Base-by-base conservation (phyloP, 2,329 filamentous ascomycete species). In the Cordyceps fumosorosea region DNA sequence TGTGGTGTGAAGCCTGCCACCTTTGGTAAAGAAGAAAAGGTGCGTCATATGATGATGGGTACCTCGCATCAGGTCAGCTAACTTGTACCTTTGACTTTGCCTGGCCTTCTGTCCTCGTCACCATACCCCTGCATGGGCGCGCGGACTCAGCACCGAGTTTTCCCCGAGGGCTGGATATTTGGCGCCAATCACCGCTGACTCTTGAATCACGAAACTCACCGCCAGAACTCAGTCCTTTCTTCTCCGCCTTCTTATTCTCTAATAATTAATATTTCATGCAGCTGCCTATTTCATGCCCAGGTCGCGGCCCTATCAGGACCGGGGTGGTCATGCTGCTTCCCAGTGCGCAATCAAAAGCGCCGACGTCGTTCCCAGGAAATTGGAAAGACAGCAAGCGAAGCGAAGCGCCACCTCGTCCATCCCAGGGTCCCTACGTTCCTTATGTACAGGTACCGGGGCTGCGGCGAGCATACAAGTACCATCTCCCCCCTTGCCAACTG, bases 151-250 rank as follows among this genome's bases (percentile, higher is more conserved):
- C 47, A 51, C 60, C 60, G 60, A 62, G 60, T 45, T 62, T 62
- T 57, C 34, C 54, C 60, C 60, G 60, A 62, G 11, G n/a, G 6
- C 14, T 47, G 8, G 51, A 16, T 47, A 26, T 6, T 29, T 54
- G 40, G 8, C 56, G 44, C 24, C 50, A 47, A 60, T 53, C 57
- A 59, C 12, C 11, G 14, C 48, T 26, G 40, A 42, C 48, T 51
- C 26, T 37, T 60, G 37, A 34, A 16, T 60, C 42, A 32, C 47
- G 37, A 52, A 60, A 51, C 56, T 60, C 59, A 62, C 59, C 59
- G 59, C 59, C 29, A 50, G 42, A 37, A 50, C n/a, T 29, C 22
- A 12, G 16, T 26, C 14, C 29, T 32, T 44, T 4, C 14, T n/a
- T 29, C 24, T 20, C 18, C 12, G 16, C 37, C 5, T 14, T 55